phyloP scores from a whole-genome alignment of 164 flowering plant genomes.

The Liriodendron chinense region DNA sequence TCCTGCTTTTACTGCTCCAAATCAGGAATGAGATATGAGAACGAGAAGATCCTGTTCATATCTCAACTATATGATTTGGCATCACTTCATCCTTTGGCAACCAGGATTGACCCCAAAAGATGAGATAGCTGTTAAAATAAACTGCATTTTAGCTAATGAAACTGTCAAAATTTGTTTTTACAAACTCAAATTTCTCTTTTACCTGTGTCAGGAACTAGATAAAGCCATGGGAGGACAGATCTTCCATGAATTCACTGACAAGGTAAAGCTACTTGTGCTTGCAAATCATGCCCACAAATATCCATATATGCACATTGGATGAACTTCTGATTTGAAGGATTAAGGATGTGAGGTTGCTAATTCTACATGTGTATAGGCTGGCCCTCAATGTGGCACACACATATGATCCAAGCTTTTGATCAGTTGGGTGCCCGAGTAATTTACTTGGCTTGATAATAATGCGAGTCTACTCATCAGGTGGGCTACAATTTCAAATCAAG shows the following conservation, averaged over 20 bases:
- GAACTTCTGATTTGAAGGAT: neutral
- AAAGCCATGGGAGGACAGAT: constrained; percentile 59
- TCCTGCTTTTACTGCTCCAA: neutral
- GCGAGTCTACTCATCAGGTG: no score
- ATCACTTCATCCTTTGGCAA: neutral
- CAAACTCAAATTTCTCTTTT: neutral
- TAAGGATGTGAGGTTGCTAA: neutral
- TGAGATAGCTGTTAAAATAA: neutral
- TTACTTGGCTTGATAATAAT: no score
- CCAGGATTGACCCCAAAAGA: neutral
- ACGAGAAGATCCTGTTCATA: neutral
- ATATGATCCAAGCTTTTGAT: neutral
- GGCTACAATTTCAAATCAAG: no score
- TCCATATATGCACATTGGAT: neutral
- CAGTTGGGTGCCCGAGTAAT: neutral
- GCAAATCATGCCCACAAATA: neutral
- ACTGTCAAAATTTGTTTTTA: neutral
- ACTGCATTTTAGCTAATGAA: neutral
- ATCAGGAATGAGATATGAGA: neutral
- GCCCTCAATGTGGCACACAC: neutral
- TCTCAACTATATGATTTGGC: neutral
- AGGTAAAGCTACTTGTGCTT: constrained; percentile 35
- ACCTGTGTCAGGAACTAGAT: constrained; percentile 52
- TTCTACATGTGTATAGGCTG: neutral
- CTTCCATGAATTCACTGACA: constrained; percentile 60